Conservation (phyloP, 139 green algal species). For the Raphidocelis subcapitata region DNA sequence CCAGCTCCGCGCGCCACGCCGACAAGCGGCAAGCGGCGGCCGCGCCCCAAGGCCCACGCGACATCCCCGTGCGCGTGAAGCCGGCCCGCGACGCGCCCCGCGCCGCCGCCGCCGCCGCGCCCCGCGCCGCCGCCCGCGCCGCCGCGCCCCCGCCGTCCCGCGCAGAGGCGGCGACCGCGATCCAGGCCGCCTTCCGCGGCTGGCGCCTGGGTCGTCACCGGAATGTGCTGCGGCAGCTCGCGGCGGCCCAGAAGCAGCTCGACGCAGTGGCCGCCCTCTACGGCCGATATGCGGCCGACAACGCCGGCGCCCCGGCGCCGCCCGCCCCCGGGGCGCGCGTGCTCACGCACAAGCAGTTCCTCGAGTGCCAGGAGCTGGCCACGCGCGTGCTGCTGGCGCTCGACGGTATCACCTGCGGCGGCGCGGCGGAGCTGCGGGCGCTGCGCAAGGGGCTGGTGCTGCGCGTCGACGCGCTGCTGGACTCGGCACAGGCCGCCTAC, state of each 20-base stretch:
- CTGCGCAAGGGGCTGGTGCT: constrained; percentile 37
- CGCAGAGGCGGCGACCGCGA: constrained; percentile 13
- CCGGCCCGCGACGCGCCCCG: no score
- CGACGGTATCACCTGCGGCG: constrained; percentile 26
- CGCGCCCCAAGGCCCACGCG: background rate
- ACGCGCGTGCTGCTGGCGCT: constrained; percentile 38
- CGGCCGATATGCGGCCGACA: background rate
- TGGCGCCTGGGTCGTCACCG: constrained; percentile 16
- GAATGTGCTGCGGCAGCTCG: background rate
- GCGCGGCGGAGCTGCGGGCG: constrained; percentile 26
- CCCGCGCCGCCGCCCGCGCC: no score
- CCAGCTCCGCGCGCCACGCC: background rate
- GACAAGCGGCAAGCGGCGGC: background rate
- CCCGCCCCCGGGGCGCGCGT: background rate
- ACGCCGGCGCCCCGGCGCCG: background rate
- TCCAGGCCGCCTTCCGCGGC: constrained; percentile 27
- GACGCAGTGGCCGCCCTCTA: background rate
- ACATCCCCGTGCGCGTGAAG: background rate
- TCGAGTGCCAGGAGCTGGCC: constrained; percentile 44
- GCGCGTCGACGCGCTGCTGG: constrained; percentile 29
- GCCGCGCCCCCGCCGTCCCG: background rate
- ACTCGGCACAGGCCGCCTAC: constrained; percentile 29
- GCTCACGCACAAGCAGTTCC: constrained; percentile 25
- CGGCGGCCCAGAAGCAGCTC: background rate
- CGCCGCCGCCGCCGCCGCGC: no score